These are phyloP conservation scores for Juncus inflexus DNA, from an alignment of 176 grass and related monocot species.

Conservation along the genomic window DNA sequence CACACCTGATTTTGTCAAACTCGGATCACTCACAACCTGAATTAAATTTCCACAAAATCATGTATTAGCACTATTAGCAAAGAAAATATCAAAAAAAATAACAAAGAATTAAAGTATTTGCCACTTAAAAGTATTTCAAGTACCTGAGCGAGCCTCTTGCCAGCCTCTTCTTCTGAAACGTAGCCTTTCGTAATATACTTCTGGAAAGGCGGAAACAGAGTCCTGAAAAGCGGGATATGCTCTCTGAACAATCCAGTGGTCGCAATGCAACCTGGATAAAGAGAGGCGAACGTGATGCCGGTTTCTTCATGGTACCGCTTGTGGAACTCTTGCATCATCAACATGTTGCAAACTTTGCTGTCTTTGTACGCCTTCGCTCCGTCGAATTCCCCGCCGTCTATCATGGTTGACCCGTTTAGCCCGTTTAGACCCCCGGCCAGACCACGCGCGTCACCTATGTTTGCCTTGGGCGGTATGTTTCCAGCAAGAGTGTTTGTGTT, in stretches of 20 bases:
- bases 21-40: constrained; percentile 76
- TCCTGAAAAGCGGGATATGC: constrained; percentile 77
- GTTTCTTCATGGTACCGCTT: constrained; percentile 85
- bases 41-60: not conserved
- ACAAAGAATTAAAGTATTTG: no score
- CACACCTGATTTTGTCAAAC: constrained; percentile 83
- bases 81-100: not conserved
- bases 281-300: constrained; percentile 75
- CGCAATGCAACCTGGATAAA: constrained; percentile 96
- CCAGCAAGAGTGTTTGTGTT: constrained; percentile 90
- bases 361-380: constrained; percentile 99
- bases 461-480: constrained; percentile 95
- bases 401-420: constrained; percentile 59
- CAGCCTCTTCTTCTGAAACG: constrained; percentile 91
- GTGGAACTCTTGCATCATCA: constrained; percentile 95
- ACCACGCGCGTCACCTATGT: constrained; percentile 79
- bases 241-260: constrained; percentile 86
- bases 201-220: constrained; percentile 90
- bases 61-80: not conserved
- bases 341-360: constrained; percentile 99
- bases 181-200: constrained; percentile 98
- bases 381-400: constrained; percentile 84
- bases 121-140: not conserved
- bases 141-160: constrained; percentile 88
- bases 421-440: constrained; percentile 67